These are phyloP conservation scores for Trichosporon coremiiforme DNA, from an alignment of 1,284 basidiomycete species.

Conservation along the genomic window DNA sequence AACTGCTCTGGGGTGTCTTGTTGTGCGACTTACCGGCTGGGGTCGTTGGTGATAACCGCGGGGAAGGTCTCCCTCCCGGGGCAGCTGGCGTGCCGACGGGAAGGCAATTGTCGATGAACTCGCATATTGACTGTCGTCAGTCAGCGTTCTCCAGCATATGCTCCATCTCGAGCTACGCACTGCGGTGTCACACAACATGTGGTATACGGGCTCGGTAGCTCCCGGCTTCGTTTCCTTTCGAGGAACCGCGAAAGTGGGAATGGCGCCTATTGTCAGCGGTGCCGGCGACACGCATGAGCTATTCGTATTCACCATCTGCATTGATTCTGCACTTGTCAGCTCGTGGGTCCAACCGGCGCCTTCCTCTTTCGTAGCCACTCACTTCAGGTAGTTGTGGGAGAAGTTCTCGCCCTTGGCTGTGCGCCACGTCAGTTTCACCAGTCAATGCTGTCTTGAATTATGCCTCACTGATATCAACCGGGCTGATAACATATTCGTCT, in stretches of 20 bases:
- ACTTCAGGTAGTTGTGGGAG: slow-evolving; percentile 55
- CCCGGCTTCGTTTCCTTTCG: slow-evolving; percentile 55
- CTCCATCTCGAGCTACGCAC: slow-evolving; percentile 1
- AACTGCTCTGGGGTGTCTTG: no score
- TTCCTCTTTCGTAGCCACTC: slow-evolving; percentile 25
- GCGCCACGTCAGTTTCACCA: neutral
- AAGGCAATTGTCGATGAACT: slow-evolving; percentile 79
- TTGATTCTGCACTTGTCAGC: neutral
- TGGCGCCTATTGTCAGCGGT: slow-evolving; percentile 14
- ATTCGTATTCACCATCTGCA: slow-evolving; percentile 3
- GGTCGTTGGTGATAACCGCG: slow-evolving; percentile 75
- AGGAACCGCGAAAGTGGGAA: slow-evolving; percentile 81
- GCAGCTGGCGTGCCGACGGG: slow-evolving; percentile 59
- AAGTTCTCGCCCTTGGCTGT: slow-evolving; percentile 59
- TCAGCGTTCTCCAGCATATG: neutral
- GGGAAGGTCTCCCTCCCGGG: slow-evolving; percentile 65
- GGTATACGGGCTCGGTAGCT: slow-evolving; percentile 74
- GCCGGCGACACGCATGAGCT: neutral
- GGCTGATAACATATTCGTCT: slow-evolving; percentile 54
- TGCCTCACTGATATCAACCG: slow-evolving; percentile 53
- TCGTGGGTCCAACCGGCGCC: neutral
- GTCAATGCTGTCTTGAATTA: neutral
- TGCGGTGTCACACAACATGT: slow-evolving; percentile 64
- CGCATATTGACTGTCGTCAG: slow-evolving; percentile 66
- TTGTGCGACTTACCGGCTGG: slow-evolving; percentile 63